Evolutionary conservation across 495 filamentous ascomycete species (phyloP).

Genomic region (Diplogelasinospora grovesii): DNA sequence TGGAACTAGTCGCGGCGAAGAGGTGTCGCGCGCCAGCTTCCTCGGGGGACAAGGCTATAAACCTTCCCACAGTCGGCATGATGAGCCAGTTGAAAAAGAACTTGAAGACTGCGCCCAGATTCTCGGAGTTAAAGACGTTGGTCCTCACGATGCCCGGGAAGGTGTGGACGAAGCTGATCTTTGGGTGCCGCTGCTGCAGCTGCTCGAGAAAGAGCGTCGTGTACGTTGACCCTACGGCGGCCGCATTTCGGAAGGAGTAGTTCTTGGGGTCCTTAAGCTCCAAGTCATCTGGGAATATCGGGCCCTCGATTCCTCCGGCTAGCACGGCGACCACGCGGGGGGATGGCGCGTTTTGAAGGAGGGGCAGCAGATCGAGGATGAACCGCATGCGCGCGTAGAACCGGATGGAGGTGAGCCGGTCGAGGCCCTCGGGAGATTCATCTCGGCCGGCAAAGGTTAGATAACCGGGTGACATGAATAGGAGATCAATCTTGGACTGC

Average conservation of each 20-base stretch:
- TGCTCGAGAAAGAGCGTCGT: slow-evolving; percentile 41
- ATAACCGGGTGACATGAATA: slow-evolving; percentile 45
- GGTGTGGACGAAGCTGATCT: slow-evolving; percentile 49
- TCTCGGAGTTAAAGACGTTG: background rate
- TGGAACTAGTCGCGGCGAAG: background rate
- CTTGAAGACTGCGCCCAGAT: slow-evolving; percentile 1
- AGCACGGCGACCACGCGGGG: slow-evolving; percentile 51
- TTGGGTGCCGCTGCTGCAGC: slow-evolving; percentile 35
- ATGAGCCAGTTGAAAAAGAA: slow-evolving; percentile 4
- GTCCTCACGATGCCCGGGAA: slow-evolving; percentile 47
- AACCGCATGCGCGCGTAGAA: slow-evolving; percentile 60
- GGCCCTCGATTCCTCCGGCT: slow-evolving; percentile 43
- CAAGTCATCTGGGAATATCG: slow-evolving; percentile 40
- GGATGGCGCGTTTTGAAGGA: slow-evolving; percentile 32
- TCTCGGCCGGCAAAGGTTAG: background rate
- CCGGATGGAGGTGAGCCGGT: slow-evolving; percentile 33
- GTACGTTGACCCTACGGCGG: slow-evolving; percentile 38
- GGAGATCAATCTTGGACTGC: slow-evolving; percentile 44
- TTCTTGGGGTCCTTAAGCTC: slow-evolving; percentile 21
- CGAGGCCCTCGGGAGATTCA: slow-evolving; percentile 52
- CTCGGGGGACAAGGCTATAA: background rate
- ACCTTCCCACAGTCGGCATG: background rate
- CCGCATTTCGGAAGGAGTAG: slow-evolving; percentile 11
- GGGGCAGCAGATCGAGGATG: slow-evolving; percentile 50
- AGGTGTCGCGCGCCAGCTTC: slow-evolving; percentile 4